Base-by-base conservation (phyloP, 345 rosid genomes). In the Bruguiera parviflora region DNA sequence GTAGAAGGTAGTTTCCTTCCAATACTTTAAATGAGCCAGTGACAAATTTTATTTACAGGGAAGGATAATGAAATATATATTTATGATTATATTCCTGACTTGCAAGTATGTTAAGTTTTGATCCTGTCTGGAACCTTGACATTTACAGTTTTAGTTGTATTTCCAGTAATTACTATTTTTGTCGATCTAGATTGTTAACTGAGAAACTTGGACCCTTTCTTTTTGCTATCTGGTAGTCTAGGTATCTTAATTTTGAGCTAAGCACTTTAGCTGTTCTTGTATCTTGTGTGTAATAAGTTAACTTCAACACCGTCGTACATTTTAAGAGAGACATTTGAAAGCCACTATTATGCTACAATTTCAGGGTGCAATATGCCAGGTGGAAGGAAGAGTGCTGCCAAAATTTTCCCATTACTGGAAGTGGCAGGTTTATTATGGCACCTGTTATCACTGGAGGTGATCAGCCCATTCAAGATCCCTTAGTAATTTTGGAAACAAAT, bases 401-500 rank as follows among this genome's bases (percentile, higher is more conserved):
- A 73, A 83, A 82, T 74, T 96, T 90, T 80, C 95, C 97, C 2
- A 83, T 92, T 60, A 75, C 89, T 8, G 99, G 98, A 67, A 92
- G 98, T 76, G 97, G 99, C 25, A 85, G 82, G 49, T 89, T 79
- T 71, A 79, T 92, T 53, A 92, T 98, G 29, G 96, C 98, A 22
- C 99, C 99, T 64, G 89, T 88, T 67, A 87, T 96, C 64, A 85
- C 97, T 6, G 92, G 84, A 58, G 85, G 84, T 65, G 97, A 96
- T 69, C 86, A 84, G 69, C 90, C 99, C 65, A 86, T 86, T 78
- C 80, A 71, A 18, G 97, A 90, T 64, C 97, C 97, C 74, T 69
- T 92, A 67, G 94, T 90, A 33, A 80, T 87, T 57, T 77, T 82
- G 70, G 89, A 92, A 85, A 87, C 88, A 75, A 84, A 77, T 71